Base-by-base conservation (phyloP, 2,329 filamentous ascomycete genomes). In the Diaporthe nobilis region DNA sequence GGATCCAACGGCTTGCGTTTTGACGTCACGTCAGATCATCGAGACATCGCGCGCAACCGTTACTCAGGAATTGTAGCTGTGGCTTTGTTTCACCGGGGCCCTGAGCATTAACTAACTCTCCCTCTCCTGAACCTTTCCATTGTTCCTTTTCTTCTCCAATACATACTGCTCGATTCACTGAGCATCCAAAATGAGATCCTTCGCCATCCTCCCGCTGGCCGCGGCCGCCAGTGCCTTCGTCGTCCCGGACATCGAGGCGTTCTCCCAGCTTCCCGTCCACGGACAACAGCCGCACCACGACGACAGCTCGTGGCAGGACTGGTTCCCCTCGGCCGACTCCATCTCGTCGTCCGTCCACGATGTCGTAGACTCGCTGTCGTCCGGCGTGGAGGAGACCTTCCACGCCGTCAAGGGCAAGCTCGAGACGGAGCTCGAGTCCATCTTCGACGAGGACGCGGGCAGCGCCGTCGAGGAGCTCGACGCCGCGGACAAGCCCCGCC, bases 371-470 rank as follows among this genome's bases (percentile, higher is more conserved):
- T 72, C 73, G 9, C 49, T 78, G 37, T 75, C 76, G 9, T 51
- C 76, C 1, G 61, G 74, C 67, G 47, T 77, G 13, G 74, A 76
- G 34, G 76, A 75, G 47, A 60, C 73, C 73, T 67, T 77, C 65
- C 28, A 79, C 25, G 55, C 73, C 31, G 68, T 78, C 71, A 71
- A 77, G 71, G 53, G 28, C 6, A 71, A 61, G 42, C 51, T 77
- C 65, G 60, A 74, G 67, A 49, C 57, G 5, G 58, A 65, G 39
- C 79, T 80, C 49, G 82, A 84, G 67, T 80, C 81, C 55, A 82
- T 83, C 49, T 82, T 82, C 47, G 82, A 84, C 61, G 81, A 84
- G 47, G 76, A 75, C 42, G 76, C 75, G 22, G 57, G 51, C 34
- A 37, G 68, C 17, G 67, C 47, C 31, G 17, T 67, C 47, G 73